Percentiles rank a stretch among this genome's conserved stretches.
Conservation (phyloP, 768 basidiomycete species). For the Amylocystis lapponica region DNA sequence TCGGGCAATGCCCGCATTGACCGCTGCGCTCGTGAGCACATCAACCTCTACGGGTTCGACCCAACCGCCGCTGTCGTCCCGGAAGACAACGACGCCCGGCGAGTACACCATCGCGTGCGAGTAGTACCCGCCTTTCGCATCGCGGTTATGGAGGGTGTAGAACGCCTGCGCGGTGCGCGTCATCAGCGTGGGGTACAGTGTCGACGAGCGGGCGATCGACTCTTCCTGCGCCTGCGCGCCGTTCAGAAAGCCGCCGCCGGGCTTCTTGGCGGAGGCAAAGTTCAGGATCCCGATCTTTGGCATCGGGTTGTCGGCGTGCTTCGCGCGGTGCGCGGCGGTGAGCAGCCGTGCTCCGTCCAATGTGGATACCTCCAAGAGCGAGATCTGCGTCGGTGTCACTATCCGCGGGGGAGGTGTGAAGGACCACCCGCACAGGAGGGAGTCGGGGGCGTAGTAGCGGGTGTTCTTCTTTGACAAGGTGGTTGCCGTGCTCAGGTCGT, state of each 20-base stretch:
- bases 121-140: conserved; percentile 48
- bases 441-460: conserved; percentile 47
- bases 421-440: conserved; percentile 43
- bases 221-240: conserved; percentile 81
- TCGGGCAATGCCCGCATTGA: conserved; percentile 57
- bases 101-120: conserved; percentile 78
- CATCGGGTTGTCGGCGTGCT: conserved; percentile 43
- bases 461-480: conserved; percentile 38
- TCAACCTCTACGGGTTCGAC: conserved; percentile 54
- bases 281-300: conserved; percentile 59
- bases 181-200: conserved; percentile 58
- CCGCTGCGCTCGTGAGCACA: conserved; percentile 67
- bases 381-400: conserved; percentile 26
- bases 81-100: conserved; percentile 55
- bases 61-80: conserved; percentile 56
- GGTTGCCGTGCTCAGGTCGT: conserved; percentile 31
- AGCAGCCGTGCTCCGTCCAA: conserved; percentile 51
- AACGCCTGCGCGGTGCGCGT: conserved; percentile 51
- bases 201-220: conserved; percentile 71
- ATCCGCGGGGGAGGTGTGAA: conserved; percentile 8
- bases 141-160: conserved; percentile 52
- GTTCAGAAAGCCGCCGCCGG: conserved; percentile 69
- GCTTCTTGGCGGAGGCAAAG: conserved; percentile 71
- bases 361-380: conserved; percentile 57
- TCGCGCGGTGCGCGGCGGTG: conserved; percentile 18